These are phyloP conservation scores for Vitis hybrid DNA, from an alignment of 177 flowering plant species.

Conservation along the genomic window DNA sequence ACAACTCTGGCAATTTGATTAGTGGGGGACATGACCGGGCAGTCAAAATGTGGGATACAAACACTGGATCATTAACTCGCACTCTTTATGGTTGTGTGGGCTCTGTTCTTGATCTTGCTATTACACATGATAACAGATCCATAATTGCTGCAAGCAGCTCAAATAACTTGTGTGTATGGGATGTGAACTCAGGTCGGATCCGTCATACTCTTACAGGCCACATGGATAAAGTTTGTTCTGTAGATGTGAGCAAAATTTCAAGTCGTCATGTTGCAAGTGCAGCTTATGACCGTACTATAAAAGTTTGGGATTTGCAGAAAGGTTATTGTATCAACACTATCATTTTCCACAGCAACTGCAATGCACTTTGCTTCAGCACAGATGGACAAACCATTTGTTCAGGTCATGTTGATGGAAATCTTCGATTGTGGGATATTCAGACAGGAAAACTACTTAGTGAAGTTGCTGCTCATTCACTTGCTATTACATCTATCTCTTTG, in stretches of 20 bases:
- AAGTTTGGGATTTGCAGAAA: conserved; percentile 86
- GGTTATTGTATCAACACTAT: conserved; percentile 88
- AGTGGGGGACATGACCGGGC: conserved; percentile 89
- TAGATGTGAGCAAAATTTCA: conserved; percentile 65
- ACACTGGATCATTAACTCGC: conserved; percentile 48
- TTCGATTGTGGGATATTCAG: conserved; percentile 83
- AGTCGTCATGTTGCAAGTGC: conserved; percentile 77
- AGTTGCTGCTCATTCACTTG: conserved; percentile 84
- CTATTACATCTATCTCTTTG: conserved; percentile 73
- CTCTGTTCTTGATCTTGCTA: conserved; percentile 80
- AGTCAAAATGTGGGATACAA: conserved; percentile 87
- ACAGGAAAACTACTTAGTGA: conserved; percentile 79
- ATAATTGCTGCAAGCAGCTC: conserved; percentile 92
- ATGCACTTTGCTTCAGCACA: conserved; percentile 74
- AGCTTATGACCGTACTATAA: conserved; percentile 93
- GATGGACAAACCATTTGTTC: conserved; percentile 89
- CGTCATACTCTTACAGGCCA: conserved; percentile 95
- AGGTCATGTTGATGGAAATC: conserved; percentile 92
- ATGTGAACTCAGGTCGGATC: conserved; percentile 67
- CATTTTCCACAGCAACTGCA: conserved; percentile 82
- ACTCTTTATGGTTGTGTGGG: conserved; percentile 83
- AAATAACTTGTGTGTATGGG: conserved; percentile 92
- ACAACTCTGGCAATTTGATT: conserved; percentile 67
- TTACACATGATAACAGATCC: conserved; percentile 74
- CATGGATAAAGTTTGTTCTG: conserved; percentile 86